Evolutionary conservation across 2,329 filamentous ascomycete genomes (phyloP).

Genomic region (Xylariaceae sp.): DNA sequence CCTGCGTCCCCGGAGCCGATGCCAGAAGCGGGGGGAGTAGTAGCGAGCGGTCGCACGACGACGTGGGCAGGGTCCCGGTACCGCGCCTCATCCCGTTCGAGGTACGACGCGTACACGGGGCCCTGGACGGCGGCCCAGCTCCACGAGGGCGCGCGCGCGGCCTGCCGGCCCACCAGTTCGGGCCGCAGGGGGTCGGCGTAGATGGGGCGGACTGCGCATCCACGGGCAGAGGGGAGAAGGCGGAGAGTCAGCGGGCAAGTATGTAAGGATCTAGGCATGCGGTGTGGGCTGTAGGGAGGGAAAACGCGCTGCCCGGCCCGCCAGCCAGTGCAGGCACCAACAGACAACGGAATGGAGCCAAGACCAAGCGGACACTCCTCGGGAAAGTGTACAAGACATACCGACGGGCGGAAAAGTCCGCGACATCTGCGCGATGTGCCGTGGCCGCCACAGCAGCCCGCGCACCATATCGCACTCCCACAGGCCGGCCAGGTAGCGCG

Average conservation of each 20-base stretch:
- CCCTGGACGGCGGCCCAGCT: constrained; percentile 16
- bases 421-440: background rate
- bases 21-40: background rate
- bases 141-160: constrained; percentile 13
- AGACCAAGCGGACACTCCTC: too few relatives aligned
- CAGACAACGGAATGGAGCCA: too few relatives aligned
- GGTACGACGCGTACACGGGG: constrained; percentile 1
- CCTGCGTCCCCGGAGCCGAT: background rate
- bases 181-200: too few relatives aligned
- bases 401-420: background rate
- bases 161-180: constrained; percentile 1
- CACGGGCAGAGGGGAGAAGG: too few relatives aligned
- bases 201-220: too few relatives aligned
- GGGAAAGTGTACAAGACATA: too few relatives aligned
- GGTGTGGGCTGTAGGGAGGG: too few relatives aligned
- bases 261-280: too few relatives aligned
- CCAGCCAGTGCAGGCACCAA: too few relatives aligned
- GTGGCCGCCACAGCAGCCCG: constrained; percentile 14
- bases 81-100: constrained; percentile 1
- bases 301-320: too few relatives aligned
- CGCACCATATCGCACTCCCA: constrained; percentile 18
- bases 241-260: too few relatives aligned
- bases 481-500: constrained; percentile 16
- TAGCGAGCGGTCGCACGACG: constrained; percentile 10
- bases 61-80: constrained; percentile 8